Evolutionary conservation across 2,329 filamentous ascomycete species (phyloP).

Genomic region (Xylaria sp.): DNA sequence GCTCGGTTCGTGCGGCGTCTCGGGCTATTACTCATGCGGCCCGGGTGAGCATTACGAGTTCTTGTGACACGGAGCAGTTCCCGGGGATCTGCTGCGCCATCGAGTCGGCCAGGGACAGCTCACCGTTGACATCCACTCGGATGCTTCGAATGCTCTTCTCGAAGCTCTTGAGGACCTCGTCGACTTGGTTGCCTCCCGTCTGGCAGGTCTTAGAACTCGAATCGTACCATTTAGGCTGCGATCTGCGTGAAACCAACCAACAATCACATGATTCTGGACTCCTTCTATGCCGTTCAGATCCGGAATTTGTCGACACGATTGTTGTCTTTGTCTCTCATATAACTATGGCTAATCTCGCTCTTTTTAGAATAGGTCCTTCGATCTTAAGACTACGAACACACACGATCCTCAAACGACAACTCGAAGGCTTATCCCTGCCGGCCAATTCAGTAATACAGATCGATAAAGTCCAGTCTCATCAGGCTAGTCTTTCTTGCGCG

Average conservation of each 20-base stretch:
- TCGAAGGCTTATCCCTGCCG: slow-evolving; percentile 14
- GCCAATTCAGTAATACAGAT: slow-evolving; percentile 2
- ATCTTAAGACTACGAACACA: slow-evolving; percentile 2
- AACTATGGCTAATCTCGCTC: slow-evolving; percentile 24
- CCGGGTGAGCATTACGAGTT: slow-evolving; percentile 16
- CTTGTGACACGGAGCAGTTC: slow-evolving; percentile 24
- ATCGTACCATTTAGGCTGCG: slow-evolving; percentile 15
- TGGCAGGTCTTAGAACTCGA: slow-evolving; percentile 7
- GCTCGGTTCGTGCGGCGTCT: slow-evolving; percentile 10
- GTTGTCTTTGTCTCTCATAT: slow-evolving; percentile 23
- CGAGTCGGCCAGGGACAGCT: slow-evolving; percentile 2
- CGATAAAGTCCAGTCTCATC: slow-evolving; percentile 8
- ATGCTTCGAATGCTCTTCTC: slow-evolving; percentile 16
- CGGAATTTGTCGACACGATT: not conserved
- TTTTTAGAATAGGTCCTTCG: slow-evolving; percentile 17
- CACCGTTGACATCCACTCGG: slow-evolving; percentile 6
- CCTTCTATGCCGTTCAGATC: not conserved
- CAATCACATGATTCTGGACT: not conserved
- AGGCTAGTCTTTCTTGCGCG: not conserved
- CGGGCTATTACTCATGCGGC: slow-evolving; percentile 10
- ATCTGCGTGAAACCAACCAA: slow-evolving; percentile 17
- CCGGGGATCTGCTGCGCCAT: slow-evolving; percentile 14
- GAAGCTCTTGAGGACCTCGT: slow-evolving; percentile 14
- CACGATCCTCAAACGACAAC: slow-evolving; percentile 22
- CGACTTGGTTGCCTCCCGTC: slow-evolving; percentile 14